phyloP scores from a whole-genome alignment of 306 rosid genomes.

The Oxytropis ochrocephala region DNA sequence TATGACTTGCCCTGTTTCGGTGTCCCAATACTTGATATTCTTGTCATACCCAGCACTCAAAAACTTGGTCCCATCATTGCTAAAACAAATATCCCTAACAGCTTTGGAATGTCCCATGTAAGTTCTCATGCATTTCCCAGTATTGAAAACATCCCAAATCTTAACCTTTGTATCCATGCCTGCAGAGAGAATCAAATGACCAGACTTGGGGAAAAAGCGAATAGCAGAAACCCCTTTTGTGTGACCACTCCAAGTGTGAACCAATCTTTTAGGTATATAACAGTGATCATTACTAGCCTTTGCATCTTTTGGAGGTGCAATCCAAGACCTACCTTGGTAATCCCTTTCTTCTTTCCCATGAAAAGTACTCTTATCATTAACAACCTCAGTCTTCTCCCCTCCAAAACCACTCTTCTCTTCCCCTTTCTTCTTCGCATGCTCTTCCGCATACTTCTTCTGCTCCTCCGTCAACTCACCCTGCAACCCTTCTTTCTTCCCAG shows the following conservation, averaged over 20 bases:
- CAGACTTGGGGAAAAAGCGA: slow-evolving; percentile 79
- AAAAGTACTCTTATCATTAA: slow-evolving; percentile 74
- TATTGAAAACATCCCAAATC: slow-evolving; percentile 97
- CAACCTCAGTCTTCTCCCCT: slow-evolving; percentile 68
- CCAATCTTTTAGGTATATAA: slow-evolving; percentile 91
- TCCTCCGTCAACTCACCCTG: slow-evolving; percentile 74
- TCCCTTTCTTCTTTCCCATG: slow-evolving; percentile 95
- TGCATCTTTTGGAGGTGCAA: slow-evolving; percentile 86
- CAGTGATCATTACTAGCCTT: slow-evolving; percentile 87
- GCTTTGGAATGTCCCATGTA: slow-evolving; percentile 92
- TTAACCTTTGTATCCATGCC: slow-evolving; percentile 92
- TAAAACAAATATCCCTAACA: slow-evolving; percentile 85
- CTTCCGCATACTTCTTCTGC: slow-evolving; percentile 88
- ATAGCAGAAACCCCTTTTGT: slow-evolving; percentile 93
- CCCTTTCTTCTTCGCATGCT: slow-evolving; percentile 92
- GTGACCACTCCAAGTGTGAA: slow-evolving; percentile 99
- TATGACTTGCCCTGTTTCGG: slow-evolving; percentile 94
- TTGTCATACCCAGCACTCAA: slow-evolving; percentile 91
- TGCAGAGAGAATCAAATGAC: slow-evolving; percentile 88
- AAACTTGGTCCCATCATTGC: slow-evolving; percentile 82
- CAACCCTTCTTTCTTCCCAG: slow-evolving; percentile 82
- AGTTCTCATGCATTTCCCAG: slow-evolving; percentile 96
- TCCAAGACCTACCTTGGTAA: slow-evolving; percentile 99
- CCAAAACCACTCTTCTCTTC: slow-evolving; percentile 69
- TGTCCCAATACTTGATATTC: slow-evolving; percentile 98